Conservation (phyloP, 768 basidiomycete genomes). For the Collybia sordida region DNA sequence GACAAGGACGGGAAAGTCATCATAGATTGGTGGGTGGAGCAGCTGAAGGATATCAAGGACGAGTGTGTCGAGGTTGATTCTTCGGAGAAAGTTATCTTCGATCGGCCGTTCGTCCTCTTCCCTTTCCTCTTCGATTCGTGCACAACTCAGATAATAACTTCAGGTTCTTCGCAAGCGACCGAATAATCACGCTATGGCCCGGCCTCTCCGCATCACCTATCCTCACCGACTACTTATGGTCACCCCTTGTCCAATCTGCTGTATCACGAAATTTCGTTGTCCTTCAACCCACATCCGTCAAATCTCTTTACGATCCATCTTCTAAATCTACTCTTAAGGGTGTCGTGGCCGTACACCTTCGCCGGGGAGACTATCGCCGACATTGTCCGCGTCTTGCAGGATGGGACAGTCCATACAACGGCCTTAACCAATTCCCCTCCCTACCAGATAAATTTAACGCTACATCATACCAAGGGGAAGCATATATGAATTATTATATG, state of each 20-base stretch:
- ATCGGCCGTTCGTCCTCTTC: slow-evolving; percentile 39
- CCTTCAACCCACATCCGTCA: slow-evolving; percentile 33
- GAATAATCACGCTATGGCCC: slow-evolving; percentile 44
- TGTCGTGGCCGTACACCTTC: slow-evolving; percentile 53
- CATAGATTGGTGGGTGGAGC: slow-evolving; percentile 49
- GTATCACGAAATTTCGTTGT: slow-evolving; percentile 47
- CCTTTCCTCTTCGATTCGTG: slow-evolving; percentile 31
- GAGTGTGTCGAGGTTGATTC: slow-evolving; percentile 47
- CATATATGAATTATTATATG: slow-evolving; percentile 29
- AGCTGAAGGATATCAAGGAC: slow-evolving; percentile 32
- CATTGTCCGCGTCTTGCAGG: slow-evolving; percentile 52
- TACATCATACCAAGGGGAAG: slow-evolving; percentile 12
- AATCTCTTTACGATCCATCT: slow-evolving; percentile 15
- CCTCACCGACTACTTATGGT: slow-evolving; percentile 58
- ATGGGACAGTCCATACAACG: slow-evolving; percentile 47
- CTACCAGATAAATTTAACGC: slow-evolving; percentile 42
- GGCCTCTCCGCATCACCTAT: slow-evolving; percentile 46
- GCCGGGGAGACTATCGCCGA: slow-evolving; percentile 55
- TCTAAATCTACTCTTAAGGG: slow-evolving; percentile 31
- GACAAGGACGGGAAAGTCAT: slow-evolving; percentile 40
- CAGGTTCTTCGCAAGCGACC: slow-evolving; percentile 51
- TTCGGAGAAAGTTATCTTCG: slow-evolving; percentile 40
- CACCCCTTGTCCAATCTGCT: slow-evolving; percentile 53
- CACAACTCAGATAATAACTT: slow-evolving; percentile 24
- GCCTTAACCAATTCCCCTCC: slow-evolving; percentile 44